These are phyloP conservation scores for Rhodocollybia butyracea DNA, from an alignment of 768 basidiomycete species.

Conservation along the genomic window DNA sequence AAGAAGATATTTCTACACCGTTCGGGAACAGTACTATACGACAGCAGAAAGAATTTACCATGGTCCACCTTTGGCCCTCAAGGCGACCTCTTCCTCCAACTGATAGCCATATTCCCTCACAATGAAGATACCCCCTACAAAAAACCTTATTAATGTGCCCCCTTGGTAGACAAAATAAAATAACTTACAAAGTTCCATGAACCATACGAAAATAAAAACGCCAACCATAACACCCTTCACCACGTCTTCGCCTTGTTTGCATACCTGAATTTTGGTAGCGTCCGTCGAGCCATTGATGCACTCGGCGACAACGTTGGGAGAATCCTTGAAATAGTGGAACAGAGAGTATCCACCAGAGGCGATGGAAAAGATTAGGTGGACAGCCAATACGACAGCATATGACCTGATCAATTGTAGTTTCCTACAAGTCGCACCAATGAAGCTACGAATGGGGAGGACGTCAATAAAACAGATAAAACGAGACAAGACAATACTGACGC, in stretches of 20 bases:
- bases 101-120: constrained; percentile 42
- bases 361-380: constrained; percentile 43
- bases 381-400: constrained; percentile 39
- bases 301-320: constrained; percentile 31
- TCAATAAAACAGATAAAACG: not conserved
- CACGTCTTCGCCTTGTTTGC: constrained; percentile 35
- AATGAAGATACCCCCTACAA: constrained; percentile 43
- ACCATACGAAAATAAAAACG: constrained; percentile 41
- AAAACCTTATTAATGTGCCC: no score
- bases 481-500: constrained; percentile 30
- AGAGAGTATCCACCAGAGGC: constrained; percentile 42
- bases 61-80: constrained; percentile 17
- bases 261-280: constrained; percentile 26
- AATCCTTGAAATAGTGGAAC: constrained; percentile 39
- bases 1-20: no score
- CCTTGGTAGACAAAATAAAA: constrained; percentile 1
- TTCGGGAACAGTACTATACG: no score
- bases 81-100: constrained; percentile 40
- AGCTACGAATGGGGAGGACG: constrained; percentile 19
- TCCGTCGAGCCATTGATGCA: constrained; percentile 33
- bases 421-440: constrained; percentile 40
- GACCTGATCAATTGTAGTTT: constrained; percentile 37
- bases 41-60: not conserved
- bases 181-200: constrained; percentile 46
- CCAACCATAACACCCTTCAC: constrained; percentile 40